These are phyloP conservation scores for Marchantia polymorpha DNA, from an alignment of 225 moss, liverwort and hornwort genomes.

Conservation along the genomic window DNA sequence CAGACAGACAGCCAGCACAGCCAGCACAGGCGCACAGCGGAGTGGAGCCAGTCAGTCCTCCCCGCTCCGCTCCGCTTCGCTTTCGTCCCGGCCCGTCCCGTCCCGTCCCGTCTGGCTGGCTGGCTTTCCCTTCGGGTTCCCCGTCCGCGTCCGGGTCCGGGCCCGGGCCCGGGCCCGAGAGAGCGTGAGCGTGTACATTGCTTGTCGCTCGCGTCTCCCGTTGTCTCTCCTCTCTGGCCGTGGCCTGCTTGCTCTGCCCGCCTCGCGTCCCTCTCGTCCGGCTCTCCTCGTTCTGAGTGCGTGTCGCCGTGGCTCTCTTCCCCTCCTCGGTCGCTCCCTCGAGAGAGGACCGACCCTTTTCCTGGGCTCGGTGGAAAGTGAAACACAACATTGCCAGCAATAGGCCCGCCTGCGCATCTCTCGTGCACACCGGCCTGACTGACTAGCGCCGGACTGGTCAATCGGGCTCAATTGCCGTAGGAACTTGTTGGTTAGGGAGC, in stretches of 20 bases:
- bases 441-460: not conserved
- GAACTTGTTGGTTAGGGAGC: conserved; percentile 6
- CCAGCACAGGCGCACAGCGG: not conserved
- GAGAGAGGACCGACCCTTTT: conserved; percentile 1
- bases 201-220: conserved; percentile 23
- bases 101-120: not conserved
- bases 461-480: conserved; percentile 3
- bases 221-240: conserved; percentile 5
- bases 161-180: not conserved
- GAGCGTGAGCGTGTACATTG: conserved; percentile 14
- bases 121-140: conserved; percentile 5
- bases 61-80: not conserved
- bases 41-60: conserved; percentile 4
- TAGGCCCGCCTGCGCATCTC: conserved; percentile 8
- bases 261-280: not conserved
- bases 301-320: not conserved
- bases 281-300: not conserved
- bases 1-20: conserved; percentile 9
- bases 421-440: not conserved
- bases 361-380: not conserved
- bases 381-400: not conserved
- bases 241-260: not conserved
- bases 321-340: not conserved
- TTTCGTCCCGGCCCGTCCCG: not conserved
- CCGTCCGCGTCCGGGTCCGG: not conserved